A percentile compares a stretch with the other conserved stretches of the same genome.
These are phyloP conservation scores for Paecilomyces fulvus DNA, from an alignment of 2,329 filamentous ascomycete species.

Conservation along the genomic window DNA sequence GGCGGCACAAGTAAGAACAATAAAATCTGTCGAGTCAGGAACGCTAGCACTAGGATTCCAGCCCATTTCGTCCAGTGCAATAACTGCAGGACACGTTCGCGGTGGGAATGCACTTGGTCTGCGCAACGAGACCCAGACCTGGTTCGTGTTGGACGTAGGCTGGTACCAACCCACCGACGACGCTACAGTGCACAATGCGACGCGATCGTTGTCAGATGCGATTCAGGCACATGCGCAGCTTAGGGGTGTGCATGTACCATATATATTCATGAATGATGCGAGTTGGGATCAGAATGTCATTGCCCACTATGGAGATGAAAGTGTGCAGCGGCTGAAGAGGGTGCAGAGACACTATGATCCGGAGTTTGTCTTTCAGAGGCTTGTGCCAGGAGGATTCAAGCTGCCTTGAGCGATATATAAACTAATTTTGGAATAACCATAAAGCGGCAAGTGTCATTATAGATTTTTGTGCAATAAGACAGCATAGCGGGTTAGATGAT, in stretches of 20 bases:
- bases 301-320: slow-evolving; percentile 8
- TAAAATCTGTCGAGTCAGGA: slow-evolving; percentile 15
- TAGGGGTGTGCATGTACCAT: not conserved
- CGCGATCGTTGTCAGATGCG: not conserved
- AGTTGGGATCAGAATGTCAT: slow-evolving; percentile 9
- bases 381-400: slow-evolving; percentile 11
- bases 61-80: slow-evolving; percentile 20
- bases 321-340: slow-evolving; percentile 3
- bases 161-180: slow-evolving; percentile 12
- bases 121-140: slow-evolving; percentile 18
- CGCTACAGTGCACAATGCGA: slow-evolving; percentile 1
- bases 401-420: too few species aligned
- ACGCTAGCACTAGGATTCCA: slow-evolving; percentile 23
- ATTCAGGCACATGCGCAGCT: not conserved
- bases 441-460: too few species aligned
- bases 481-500: too few species aligned
- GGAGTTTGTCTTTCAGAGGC: slow-evolving; percentile 5
- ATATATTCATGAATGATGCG: slow-evolving; percentile 1
- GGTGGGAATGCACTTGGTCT: slow-evolving; percentile 25
- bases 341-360: slow-evolving; percentile 8
- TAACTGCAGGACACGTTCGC: slow-evolving; percentile 14
- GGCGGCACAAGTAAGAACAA: slow-evolving; percentile 15
- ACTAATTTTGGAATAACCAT: too few species aligned
- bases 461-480: too few species aligned
- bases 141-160: slow-evolving; percentile 18